Evolutionary conservation across 108 stramenopile genomes (phyloP), one percentile per base, ranked within the genome.

Genomic region (Pseudonitzschia multistriata): DNA sequence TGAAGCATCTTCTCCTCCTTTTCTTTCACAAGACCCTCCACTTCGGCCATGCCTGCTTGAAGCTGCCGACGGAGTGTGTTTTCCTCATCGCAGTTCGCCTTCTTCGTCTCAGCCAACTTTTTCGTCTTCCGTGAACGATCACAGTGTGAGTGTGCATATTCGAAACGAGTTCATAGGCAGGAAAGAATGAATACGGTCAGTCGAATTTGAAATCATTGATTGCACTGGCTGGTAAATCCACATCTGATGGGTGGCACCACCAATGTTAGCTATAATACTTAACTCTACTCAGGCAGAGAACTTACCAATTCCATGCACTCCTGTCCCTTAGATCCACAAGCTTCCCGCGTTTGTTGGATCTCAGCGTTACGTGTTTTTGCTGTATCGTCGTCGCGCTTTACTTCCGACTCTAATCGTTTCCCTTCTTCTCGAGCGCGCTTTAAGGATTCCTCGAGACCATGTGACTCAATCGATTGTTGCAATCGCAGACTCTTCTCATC

Each of bases 321-420:
- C 31, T 59, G 57, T 35, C 28, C 63, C 40, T 64, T 64, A 5
- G 37, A 45, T 45, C 63, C 63, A 47, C 63, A 28, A 10, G 36
- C 42, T 31, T 64, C 42, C n/a, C 34, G 63, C 24, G 22, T 24
- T 64, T 40, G 63, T 25, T 64, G 63, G 13, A 47, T 64, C 42
- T 64, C 42, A 4, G 13, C 42, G 40, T 17, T 29, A 8, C 42
- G 40, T 28, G 42, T 47, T 7, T 21, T 21, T 14, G 27, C 7
- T 6, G 63, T 45, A 36, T 45, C 63, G 14, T 28, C 22, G 37
- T 64, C 63, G 14, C 35, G 57, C 8, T 33, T 25, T 10, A 59
- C 31, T 29, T 59, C 57, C n/a, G 57, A 34, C 0, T 59, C 28
- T 1, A 59, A 21, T 30, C 57, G 57, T 30, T 29, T 21, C n/a